Evolutionary conservation across 176 grass and related monocot genomes (phyloP), one percentile per base, ranked within the genome.

Genomic region (Eragrostis curvula): DNA sequence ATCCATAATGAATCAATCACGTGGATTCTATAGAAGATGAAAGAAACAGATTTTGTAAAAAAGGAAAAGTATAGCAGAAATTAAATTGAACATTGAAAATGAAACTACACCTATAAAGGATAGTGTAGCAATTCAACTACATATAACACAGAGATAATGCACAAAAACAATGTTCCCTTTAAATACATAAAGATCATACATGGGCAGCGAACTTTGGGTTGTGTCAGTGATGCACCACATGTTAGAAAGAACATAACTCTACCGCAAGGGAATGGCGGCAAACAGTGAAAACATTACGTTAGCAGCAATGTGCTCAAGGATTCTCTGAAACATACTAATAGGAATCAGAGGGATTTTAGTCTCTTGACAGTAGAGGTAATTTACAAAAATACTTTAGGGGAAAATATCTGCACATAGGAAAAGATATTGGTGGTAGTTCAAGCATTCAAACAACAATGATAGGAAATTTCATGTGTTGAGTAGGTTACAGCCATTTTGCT

Each of bases 251-350:
- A 79, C 21, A 16, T 41, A 68, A 69, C 32, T 68, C 13, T 55
- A 80, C 36, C 6, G 10, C 72, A 29, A 55, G 18, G 18, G 6
- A 55, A 18, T 55, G 6, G 18, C n/a, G 52, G 52, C 17, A 21
- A 21, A 21, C 25, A 73, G 3, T 7, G 30, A 73, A 3, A 64
- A 48, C 17, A 64, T 7, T 49, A 28, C 20, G 27, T 57, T 73
- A 39, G 7, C 44, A 63, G 43, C 14, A 18, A 29, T 71, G 49
- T 82, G 67, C 36, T 48, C 2, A 18, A 36, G 18, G 20, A 17
- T 66, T 78, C n/a, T 24, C 53, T 47, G 53, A 29, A 20, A 71
- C 21, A 20, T 49, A 79, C 36, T 5, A 70, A 47, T 82, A 20
- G 17, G 28, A 60, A 39, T 46, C 14, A 27, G 36, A 82, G 43